Conservation (phyloP, 2,329 filamentous ascomycete species). For the Scortechinia acanthostroma region DNA sequence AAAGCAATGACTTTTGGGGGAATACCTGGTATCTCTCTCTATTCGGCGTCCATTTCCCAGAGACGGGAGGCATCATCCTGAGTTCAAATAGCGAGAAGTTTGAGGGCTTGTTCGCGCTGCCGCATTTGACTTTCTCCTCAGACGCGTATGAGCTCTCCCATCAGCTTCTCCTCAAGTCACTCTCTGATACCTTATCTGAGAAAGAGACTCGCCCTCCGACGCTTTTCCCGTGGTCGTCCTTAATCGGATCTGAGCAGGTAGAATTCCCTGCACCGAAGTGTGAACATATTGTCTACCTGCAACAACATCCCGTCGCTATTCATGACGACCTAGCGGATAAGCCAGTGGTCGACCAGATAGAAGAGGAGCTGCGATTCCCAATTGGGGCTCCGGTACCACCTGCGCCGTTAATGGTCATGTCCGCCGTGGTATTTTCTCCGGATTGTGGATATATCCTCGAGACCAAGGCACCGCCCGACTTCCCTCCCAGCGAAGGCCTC, state of each 20-base stretch:
- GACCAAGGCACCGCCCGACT: constrained; percentile 48
- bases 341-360: constrained; percentile 37
- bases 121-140: constrained; percentile 46
- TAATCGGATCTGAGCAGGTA: constrained; percentile 28
- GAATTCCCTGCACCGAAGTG: constrained; percentile 41
- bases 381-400: constrained; percentile 42
- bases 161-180: constrained; percentile 43
- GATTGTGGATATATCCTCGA: constrained; percentile 62
- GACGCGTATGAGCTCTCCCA: constrained; percentile 36
- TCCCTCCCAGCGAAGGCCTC: constrained; percentile 34
- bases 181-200: constrained; percentile 37
- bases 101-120: constrained; percentile 48
- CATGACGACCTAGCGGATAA: constrained; percentile 16
- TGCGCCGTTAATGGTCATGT: constrained; percentile 45
- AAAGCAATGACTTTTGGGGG: constrained; percentile 40
- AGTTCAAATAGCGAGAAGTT: constrained; percentile 50
- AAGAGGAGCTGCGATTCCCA: constrained; percentile 50
- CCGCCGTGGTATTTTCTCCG: constrained; percentile 53
- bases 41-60: constrained; percentile 47
- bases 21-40: constrained; percentile 48
- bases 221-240: constrained; percentile 43
- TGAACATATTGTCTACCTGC: constrained; percentile 55
- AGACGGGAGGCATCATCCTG: constrained; percentile 45
- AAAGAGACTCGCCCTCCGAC: constrained; percentile 25
- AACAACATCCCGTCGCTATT: constrained; percentile 33